These are phyloP conservation scores for Pseudogymnoascus sp. DNA, from an alignment of 2,329 filamentous ascomycete species.

Conservation along the genomic window DNA sequence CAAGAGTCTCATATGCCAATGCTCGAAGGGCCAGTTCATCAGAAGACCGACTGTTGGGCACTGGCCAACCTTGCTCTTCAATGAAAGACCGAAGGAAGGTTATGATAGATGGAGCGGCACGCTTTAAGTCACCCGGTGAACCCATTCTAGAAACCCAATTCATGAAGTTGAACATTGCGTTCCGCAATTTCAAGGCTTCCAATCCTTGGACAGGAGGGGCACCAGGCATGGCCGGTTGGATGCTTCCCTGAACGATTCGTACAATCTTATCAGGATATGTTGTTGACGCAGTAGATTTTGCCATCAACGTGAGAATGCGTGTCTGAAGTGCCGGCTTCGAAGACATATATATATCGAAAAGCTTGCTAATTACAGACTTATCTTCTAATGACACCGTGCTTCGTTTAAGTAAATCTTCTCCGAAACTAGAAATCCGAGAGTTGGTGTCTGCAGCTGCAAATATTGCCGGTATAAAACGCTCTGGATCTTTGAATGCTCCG, in stretches of 20 bases:
- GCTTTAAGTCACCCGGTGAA: conserved; percentile 49
- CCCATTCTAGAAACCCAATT: conserved; percentile 79
- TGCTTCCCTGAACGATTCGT: conserved; percentile 59
- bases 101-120: conserved; percentile 63
- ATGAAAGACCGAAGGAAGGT: conserved; percentile 66
- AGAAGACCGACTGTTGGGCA: conserved; percentile 48
- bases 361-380: conserved; percentile 48
- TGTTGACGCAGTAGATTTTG: conserved; percentile 69
- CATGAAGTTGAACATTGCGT: conserved; percentile 77
- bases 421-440: conserved; percentile 72
- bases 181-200: conserved; percentile 72
- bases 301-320: conserved; percentile 66
- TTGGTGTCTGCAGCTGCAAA: conserved; percentile 79
- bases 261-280: conserved; percentile 62
- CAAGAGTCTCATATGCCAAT: conserved; percentile 85
- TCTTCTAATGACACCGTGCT: conserved; percentile 70
- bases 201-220: conserved; percentile 28
- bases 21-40: conserved; percentile 64
- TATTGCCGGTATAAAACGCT: conserved; percentile 76
- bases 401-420: conserved; percentile 82
- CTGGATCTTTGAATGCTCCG: conserved; percentile 74
- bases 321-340: conserved; percentile 67
- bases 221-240: conserved; percentile 40
- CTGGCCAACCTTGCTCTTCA: conserved; percentile 75
- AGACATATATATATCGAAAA: conserved; percentile 70